Evolutionary conservation across 2,329 filamentous ascomycete species (phyloP).

Genomic region (Pseudocercospora fijiensis): DNA sequence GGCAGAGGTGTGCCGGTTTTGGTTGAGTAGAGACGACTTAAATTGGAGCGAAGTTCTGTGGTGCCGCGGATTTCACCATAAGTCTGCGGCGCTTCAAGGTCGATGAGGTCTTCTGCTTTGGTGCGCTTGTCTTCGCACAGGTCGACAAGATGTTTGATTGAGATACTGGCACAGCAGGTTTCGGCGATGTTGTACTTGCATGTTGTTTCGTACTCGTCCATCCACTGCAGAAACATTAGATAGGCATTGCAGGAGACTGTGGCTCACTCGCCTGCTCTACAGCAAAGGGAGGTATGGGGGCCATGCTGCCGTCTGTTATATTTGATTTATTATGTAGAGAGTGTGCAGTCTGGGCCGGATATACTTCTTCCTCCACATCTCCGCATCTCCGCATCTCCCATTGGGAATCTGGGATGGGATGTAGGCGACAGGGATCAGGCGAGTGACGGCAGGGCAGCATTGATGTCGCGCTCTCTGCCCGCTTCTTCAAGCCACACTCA

Average conservation of each 20-base stretch:
- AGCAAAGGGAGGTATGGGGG: slow-evolving; percentile 53
- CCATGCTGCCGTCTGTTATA: slow-evolving; percentile 20
- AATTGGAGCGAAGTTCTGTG: slow-evolving; percentile 59
- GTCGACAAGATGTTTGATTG: slow-evolving; percentile 63
- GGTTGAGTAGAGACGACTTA: slow-evolving; percentile 65
- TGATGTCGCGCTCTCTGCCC: not conserved
- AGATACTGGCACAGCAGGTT: slow-evolving; percentile 74
- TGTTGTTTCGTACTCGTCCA: slow-evolving; percentile 55
- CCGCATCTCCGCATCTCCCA: not conserved
- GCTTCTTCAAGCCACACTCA: not conserved
- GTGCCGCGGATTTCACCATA: slow-evolving; percentile 75
- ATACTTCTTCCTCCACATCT: too few species aligned
- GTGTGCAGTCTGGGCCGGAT: too few species aligned
- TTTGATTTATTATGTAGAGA: not conserved
- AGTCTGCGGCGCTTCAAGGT: slow-evolving; percentile 60
- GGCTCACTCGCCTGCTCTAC: slow-evolving; percentile 64
- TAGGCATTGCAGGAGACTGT: not conserved
- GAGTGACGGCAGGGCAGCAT: not conserved
- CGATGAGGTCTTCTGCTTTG: slow-evolving; percentile 44
- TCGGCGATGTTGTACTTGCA: slow-evolving; percentile 71
- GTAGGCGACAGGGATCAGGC: not conserved
- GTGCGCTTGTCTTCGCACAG: slow-evolving; percentile 57
- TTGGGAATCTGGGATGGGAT: not conserved
- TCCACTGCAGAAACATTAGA: slow-evolving; percentile 48
- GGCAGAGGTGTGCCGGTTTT: slow-evolving; percentile 51